phyloP scores from a whole-genome alignment of 352 stramenopile genomes.

The Phytophthora palmivora region DNA sequence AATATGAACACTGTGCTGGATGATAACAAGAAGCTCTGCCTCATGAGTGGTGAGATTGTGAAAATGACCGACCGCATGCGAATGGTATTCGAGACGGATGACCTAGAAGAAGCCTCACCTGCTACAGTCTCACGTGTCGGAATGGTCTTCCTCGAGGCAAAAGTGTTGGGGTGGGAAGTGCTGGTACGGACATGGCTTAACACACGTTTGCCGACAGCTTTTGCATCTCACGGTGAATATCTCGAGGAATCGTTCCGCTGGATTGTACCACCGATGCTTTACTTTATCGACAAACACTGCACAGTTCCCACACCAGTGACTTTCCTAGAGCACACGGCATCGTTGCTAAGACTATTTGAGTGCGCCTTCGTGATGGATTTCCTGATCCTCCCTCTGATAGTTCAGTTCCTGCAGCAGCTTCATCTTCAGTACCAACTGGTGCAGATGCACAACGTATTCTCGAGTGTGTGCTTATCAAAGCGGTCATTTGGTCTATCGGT shows the following conservation, averaged over 20 bases:
- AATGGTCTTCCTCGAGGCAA: slow-evolving; percentile 94
- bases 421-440: slow-evolving; percentile 39
- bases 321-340: slow-evolving; percentile 91
- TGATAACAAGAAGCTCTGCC: slow-evolving; percentile 95
- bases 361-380: slow-evolving; percentile 71
- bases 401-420: slow-evolving; percentile 37
- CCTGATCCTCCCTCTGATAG: slow-evolving; percentile 30
- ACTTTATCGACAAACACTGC: slow-evolving; percentile 93
- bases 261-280: slow-evolving; percentile 91
- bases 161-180: slow-evolving; percentile 92
- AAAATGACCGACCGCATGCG: slow-evolving; percentile 95
- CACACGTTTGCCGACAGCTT: slow-evolving; percentile 50
- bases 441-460: slow-evolving; percentile 80
- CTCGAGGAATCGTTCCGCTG: slow-evolving; percentile 88
- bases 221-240: slow-evolving; percentile 46
- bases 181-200: slow-evolving; percentile 89
- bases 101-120: slow-evolving; percentile 88
- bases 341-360: slow-evolving; percentile 82
- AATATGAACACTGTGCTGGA: slow-evolving; percentile 97
- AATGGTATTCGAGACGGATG: slow-evolving; percentile 97
- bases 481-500: slow-evolving; percentile 92
- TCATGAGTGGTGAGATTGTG: slow-evolving; percentile 96
- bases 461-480: slow-evolving; percentile 90
- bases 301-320: slow-evolving; percentile 87
- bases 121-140: slow-evolving; percentile 93